Evolutionary conservation across 2,329 filamentous ascomycete species (phyloP).

Genomic region (Colletotrichum karsti): DNA sequence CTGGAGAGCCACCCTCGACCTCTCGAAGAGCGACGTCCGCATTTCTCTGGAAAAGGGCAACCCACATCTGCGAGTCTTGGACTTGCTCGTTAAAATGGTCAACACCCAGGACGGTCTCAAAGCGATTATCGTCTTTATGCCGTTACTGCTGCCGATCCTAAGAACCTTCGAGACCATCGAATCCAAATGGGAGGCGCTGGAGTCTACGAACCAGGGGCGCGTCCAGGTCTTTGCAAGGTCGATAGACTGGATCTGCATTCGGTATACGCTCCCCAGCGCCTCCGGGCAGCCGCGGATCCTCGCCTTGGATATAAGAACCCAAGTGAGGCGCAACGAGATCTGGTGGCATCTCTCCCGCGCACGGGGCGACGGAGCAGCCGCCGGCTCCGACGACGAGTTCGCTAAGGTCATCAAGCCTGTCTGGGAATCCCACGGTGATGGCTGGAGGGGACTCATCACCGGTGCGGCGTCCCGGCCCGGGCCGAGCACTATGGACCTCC

Average conservation of each 20-base stretch:
- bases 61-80: constrained; percentile 72
- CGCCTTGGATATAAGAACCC: constrained; percentile 62
- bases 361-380: constrained; percentile 33
- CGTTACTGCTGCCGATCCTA: constrained; percentile 71
- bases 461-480: constrained; percentile 54
- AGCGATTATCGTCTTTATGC: constrained; percentile 62
- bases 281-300: constrained; percentile 44
- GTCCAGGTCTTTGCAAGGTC: constrained; percentile 62
- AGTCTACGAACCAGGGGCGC: constrained; percentile 51
- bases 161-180: constrained; percentile 69
- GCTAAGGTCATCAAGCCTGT: constrained; percentile 50
- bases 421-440: constrained; percentile 53
- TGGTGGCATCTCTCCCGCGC: constrained; percentile 60
- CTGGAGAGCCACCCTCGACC: constrained; percentile 67
- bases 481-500: constrained; percentile 53
- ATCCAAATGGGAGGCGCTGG: constrained; percentile 54
- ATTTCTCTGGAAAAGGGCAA: constrained; percentile 70
- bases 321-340: constrained; percentile 53
- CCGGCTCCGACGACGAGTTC: constrained; percentile 42
- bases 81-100: constrained; percentile 65
- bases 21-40: constrained; percentile 61
- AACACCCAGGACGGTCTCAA: constrained; percentile 63
- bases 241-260: constrained; percentile 65
- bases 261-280: constrained; percentile 53
- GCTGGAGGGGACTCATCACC: constrained; percentile 57